Evolutionary conservation across 768 basidiomycete species (phyloP).

Genomic region (Podaxis sp.): DNA sequence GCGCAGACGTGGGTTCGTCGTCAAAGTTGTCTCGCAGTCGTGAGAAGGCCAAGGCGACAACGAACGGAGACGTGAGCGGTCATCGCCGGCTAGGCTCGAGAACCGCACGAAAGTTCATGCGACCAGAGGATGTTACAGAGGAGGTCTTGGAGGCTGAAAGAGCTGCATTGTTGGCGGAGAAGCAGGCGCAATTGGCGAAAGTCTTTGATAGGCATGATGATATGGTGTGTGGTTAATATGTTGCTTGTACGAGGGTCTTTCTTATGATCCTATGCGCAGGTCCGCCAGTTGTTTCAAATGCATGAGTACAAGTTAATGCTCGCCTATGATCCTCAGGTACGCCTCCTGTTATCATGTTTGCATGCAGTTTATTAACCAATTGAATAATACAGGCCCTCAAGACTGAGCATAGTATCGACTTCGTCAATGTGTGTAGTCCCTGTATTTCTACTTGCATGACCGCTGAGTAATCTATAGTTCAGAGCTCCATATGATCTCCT

Average conservation of each 20-base stretch:
- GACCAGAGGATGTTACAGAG: slow-evolving; percentile 21
- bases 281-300: slow-evolving; percentile 89
- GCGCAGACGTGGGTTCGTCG: background rate
- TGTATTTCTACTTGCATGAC: slow-evolving; percentile 13
- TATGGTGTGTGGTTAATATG: slow-evolving; percentile 50
- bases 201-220: slow-evolving; percentile 71
- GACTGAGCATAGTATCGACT: slow-evolving; percentile 68
- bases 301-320: slow-evolving; percentile 78
- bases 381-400: slow-evolving; percentile 59
- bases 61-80: background rate
- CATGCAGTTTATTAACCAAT: slow-evolving; percentile 7
- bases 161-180: slow-evolving; percentile 51
- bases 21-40: slow-evolving; percentile 4
- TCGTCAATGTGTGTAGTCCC: slow-evolving; percentile 57
- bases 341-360: slow-evolving; percentile 21
- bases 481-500: slow-evolving; percentile 64
- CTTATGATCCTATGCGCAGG: slow-evolving; percentile 36
- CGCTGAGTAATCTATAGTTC: slow-evolving; percentile 40
- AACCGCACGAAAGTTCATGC: slow-evolving; percentile 21
- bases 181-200: slow-evolving; percentile 56
- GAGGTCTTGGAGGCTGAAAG: slow-evolving; percentile 36
- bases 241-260: slow-evolving; percentile 9
- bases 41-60: slow-evolving; percentile 6
- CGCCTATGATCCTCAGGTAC: slow-evolving; percentile 72
- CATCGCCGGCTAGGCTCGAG: slow-evolving; percentile 7